These are phyloP conservation scores for Porcisia hertigi DNA, from an alignment of 208 protist genomes.

Conservation along the genomic window DNA sequence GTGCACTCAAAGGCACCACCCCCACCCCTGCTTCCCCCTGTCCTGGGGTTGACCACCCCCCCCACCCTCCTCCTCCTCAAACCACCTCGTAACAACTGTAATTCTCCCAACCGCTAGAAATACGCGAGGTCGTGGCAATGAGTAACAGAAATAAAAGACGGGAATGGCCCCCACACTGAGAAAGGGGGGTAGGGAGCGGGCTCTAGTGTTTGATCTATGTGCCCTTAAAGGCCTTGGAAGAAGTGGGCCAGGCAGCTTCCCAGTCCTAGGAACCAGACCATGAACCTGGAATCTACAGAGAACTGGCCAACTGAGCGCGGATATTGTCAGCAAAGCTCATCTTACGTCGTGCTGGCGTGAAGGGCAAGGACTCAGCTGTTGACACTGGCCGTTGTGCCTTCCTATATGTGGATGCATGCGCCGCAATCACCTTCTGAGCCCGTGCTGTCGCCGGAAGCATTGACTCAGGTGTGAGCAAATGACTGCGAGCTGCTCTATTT, in stretches of 20 bases:
- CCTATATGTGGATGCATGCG: conserved; percentile 6
- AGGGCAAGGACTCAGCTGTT: conserved; percentile 6
- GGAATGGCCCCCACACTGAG: neutral
- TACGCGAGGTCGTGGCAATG: neutral
- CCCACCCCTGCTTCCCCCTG: neutral
- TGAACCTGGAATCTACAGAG: conserved; percentile 7
- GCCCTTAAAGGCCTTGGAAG: neutral
- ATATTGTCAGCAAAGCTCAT: conserved; percentile 22
- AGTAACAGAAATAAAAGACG: neutral
- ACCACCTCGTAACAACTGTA: neutral
- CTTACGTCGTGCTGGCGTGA: conserved; percentile 10
- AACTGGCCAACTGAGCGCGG: conserved; percentile 23
- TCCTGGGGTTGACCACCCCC: no score
- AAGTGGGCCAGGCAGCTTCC: no score
- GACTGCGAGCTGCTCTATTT: conserved; percentile 11
- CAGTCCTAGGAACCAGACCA: neutral
- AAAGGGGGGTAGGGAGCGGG: conserved; percentile 3
- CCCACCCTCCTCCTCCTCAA: neutral
- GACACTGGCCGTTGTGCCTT: conserved; percentile 2
- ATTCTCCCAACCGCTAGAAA: neutral
- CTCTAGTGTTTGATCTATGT: conserved; percentile 15
- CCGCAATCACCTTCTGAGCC: conserved; percentile 19
- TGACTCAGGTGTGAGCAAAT: conserved; percentile 7
- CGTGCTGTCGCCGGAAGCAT: conserved; percentile 25
- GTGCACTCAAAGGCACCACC: neutral